Percentiles rank a stretch among this genome's conserved stretches.
Evolutionary conservation across 805 yeast genomes (phyloP).

Genomic region (Candida manassasensis): DNA sequence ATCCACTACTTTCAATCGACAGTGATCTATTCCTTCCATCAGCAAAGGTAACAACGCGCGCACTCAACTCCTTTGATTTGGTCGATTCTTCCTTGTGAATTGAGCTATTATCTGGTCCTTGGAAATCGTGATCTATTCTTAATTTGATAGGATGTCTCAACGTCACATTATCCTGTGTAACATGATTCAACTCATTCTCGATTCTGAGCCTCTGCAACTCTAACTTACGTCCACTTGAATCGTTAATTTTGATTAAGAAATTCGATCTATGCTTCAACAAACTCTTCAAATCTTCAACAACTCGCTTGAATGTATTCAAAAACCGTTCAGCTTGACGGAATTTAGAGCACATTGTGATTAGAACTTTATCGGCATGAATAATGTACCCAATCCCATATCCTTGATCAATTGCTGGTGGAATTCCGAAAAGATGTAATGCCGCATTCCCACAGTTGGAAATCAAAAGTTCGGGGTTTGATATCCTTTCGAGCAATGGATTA

Average conservation of each 20-base stretch:
- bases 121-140: slow-evolving; percentile 13
- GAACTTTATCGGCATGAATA: slow-evolving; percentile 71
- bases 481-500: slow-evolving; percentile 28
- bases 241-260: slow-evolving; percentile 25
- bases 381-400: slow-evolving; percentile 95
- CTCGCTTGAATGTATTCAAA: slow-evolving; percentile 61
- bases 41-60: neutral
- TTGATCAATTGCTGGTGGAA: slow-evolving; percentile 84
- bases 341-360: slow-evolving; percentile 80
- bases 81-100: slow-evolving; percentile 14
- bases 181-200: slow-evolving; percentile 30
- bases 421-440: slow-evolving; percentile 79
- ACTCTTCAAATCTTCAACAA: slow-evolving; percentile 53
- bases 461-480: slow-evolving; percentile 34
- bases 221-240: slow-evolving; percentile 26
- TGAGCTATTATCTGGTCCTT: slow-evolving; percentile 4
- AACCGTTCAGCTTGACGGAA: slow-evolving; percentile 84
- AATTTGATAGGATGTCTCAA: slow-evolving; percentile 23
- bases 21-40: slow-evolving; percentile 2
- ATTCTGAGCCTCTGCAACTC: slow-evolving; percentile 33
- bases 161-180: slow-evolving; percentile 19
- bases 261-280: slow-evolving; percentile 38
- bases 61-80: slow-evolving; percentile 3
- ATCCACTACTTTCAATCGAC: slow-evolving; percentile 3
- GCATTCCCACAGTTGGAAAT: slow-evolving; percentile 93